Evolutionary conservation across 805 yeast genomes (phyloP).

Genomic region (Cyberlindnera petersonii): DNA sequence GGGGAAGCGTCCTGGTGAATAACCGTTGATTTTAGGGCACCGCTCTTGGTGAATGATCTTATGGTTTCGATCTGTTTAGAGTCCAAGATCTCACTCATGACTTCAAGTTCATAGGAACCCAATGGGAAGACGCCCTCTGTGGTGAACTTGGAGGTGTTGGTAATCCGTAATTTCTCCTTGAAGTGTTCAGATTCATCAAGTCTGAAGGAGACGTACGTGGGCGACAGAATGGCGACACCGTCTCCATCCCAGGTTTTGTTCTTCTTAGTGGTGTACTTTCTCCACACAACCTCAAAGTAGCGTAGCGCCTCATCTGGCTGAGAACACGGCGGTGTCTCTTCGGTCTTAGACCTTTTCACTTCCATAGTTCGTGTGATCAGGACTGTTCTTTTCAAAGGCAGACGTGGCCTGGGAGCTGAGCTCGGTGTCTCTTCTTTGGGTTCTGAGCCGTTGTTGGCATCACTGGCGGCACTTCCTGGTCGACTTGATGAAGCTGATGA

Average conservation of each 20-base stretch:
- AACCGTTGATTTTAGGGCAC: constrained; percentile 4
- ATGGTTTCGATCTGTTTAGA: constrained; percentile 21
- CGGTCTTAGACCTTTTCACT: constrained; percentile 1
- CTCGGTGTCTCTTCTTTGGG: no score
- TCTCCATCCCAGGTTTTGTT: constrained; percentile 96
- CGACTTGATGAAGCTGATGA: not conserved
- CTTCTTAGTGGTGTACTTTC: constrained; percentile 72
- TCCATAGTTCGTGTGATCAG: not conserved
- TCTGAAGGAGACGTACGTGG: constrained; percentile 29
- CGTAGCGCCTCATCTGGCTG: constrained; percentile 3
- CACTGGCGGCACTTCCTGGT: constrained; percentile 1
- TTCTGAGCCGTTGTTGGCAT: no score
- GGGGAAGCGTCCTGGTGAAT: not conserved
- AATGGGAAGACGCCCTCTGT: constrained; percentile 42
- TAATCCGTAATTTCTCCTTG: constrained; percentile 26
- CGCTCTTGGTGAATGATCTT: constrained; percentile 11
- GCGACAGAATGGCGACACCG: constrained; percentile 48
- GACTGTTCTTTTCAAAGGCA: no score
- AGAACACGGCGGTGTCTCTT: not conserved
- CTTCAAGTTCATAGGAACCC: constrained; percentile 60
- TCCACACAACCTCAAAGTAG: constrained; percentile 29
- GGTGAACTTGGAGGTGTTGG: constrained; percentile 22
- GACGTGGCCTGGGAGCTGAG: no score
- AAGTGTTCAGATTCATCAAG: constrained; percentile 30
- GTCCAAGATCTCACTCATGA: constrained; percentile 44